Evolutionary conservation across 805 yeast genomes (phyloP), one percentile per base, ranked within the genome.

Genomic region (Saturnispora besseyi): DNA sequence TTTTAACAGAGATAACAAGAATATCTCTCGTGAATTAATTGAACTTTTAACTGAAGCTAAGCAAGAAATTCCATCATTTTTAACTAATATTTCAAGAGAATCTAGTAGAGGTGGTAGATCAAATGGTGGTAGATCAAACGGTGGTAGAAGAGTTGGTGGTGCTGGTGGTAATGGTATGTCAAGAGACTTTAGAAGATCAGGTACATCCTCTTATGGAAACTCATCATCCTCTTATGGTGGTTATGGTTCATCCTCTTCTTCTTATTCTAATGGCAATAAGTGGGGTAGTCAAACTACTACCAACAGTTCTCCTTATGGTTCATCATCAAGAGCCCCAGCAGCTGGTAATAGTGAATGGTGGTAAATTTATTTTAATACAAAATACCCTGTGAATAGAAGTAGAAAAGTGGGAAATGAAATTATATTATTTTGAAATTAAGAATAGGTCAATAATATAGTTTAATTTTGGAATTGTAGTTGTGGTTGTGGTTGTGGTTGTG

Each of bases 51-150:
- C 81, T 58, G 99, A 93, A 74, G 97, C 99, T 55, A 91, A 93
- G 75, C 99, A 93, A 76, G 98, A 91, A 69, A 85, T 90, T 57
- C 99, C 99, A 57, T 79, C 78, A 54, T 93, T 93, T 76, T 78
- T 93, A 69, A 78, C 76, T 58, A 78, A 82, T 55, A 80, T 89
- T 58, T 75, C 86, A 53, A 84, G 95, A 74, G 97, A 89, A 74
- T 72, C 73, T 60, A 77, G 79, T 51, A 71, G 72, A 54, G 76
- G 77, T 54, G 69, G 74, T 49, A 73, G 82, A 57, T 38, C 42
- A 24, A 72, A 82, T 57, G 73, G 81, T 37, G 52, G 59, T 21
- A 55, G 60, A 46, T 13, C 30, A 24, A 38, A 11, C 22, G 55
- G 54, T 44, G 59, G 49, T 44, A 58, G 52, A 59, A 71, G 77